Conservation (phyloP, 441 rosid species). For the Theobroma grandiflorum region DNA sequence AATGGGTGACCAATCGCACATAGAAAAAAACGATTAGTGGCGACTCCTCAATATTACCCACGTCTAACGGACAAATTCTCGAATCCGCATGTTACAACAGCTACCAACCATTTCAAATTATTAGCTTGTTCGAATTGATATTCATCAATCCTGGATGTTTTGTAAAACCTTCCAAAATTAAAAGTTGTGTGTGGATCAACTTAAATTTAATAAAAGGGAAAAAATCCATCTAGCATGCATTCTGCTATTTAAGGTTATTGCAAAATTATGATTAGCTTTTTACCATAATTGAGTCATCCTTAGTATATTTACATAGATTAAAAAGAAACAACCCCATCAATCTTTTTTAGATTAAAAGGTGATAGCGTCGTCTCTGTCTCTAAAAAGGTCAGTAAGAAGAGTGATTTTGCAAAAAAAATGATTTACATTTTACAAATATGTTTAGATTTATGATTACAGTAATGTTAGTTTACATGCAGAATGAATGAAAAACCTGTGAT, state of each 20-base stretch:
- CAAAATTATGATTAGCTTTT: neutral
- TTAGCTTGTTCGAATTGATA: neutral
- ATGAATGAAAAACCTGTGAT: too few relatives aligned
- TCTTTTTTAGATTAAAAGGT: neutral
- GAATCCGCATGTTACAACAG: too few relatives aligned
- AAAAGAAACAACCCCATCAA: neutral
- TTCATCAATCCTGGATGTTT: neutral
- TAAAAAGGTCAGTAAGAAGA: neutral
- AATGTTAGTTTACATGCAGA: neutral
- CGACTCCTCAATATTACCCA: too few relatives aligned
- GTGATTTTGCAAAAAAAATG: fast-evolving
- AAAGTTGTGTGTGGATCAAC: neutral
- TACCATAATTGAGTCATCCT: constrained; percentile 7
- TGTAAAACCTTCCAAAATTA: neutral
- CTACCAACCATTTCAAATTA: neutral
- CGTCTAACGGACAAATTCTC: too few relatives aligned
- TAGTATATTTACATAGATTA: neutral
- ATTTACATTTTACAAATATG: neutral
- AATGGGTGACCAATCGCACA: too few relatives aligned
- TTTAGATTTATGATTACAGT: neutral
- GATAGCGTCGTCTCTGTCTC: neutral
- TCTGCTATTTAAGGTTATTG: neutral
- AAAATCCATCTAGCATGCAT: neutral
- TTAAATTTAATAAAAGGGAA: constrained; percentile 12
- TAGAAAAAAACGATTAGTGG: too few relatives aligned